phyloP scores from a whole-genome alignment of 805 yeast genomes.

The Monosporozyma siamensis region DNA sequence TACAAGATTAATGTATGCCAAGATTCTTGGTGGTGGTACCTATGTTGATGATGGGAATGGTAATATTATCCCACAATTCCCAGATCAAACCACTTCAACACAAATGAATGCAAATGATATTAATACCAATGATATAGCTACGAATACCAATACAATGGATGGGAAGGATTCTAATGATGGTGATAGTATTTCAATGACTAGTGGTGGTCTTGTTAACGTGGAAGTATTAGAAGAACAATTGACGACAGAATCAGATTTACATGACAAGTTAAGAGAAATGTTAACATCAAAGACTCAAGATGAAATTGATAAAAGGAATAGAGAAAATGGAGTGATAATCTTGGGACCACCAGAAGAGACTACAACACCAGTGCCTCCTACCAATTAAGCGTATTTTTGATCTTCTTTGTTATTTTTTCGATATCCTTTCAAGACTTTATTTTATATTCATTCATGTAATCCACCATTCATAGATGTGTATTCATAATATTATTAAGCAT shows the following conservation, averaged over 20 bases:
- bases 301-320: slow-evolving; percentile 22
- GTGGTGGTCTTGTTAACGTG: slow-evolving; percentile 16
- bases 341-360: slow-evolving; percentile 22
- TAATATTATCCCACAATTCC: slow-evolving; percentile 17
- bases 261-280: slow-evolving; percentile 22
- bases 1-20: slow-evolving; percentile 27
- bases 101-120: background rate
- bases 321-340: slow-evolving; percentile 27
- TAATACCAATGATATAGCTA: background rate
- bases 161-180: too few relatives aligned
- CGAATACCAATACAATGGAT: too few relatives aligned
- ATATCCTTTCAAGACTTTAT: too few relatives aligned
- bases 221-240: slow-evolving; percentile 16
- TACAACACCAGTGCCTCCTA: background rate
- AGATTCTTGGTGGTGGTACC: slow-evolving; percentile 27
- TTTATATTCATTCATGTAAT: too few relatives aligned
- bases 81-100: slow-evolving; percentile 1
- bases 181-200: slow-evolving; percentile 1
- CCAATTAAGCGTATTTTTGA: background rate
- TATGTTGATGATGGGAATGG: slow-evolving; percentile 22
- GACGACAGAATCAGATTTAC: slow-evolving; percentile 25
- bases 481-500: too few relatives aligned
- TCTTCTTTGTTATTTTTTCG: too few relatives aligned
- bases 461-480: too few relatives aligned
- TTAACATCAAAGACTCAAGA: slow-evolving; percentile 20